Percentiles rank a stretch among this genome's conserved stretches.
Conservation (phyloP, 495 filamentous ascomycete species). For the Schizothecium vesticola region DNA sequence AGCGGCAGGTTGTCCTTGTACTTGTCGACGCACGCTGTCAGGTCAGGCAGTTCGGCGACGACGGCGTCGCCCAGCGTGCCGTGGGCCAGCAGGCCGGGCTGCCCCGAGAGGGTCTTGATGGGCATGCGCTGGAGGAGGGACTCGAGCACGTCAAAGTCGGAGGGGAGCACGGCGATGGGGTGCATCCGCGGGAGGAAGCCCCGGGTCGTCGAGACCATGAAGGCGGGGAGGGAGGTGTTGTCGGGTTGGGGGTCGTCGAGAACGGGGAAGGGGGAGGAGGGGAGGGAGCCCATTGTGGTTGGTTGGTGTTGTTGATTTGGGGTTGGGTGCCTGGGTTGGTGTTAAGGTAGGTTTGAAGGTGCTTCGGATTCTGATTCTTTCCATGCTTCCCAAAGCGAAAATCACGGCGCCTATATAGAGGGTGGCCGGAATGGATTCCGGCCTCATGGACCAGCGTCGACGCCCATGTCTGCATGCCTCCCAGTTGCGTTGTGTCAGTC, state of each 20-base stretch:
- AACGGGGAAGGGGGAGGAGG: conserved; percentile 32
- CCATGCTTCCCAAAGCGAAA: conserved; percentile 26
- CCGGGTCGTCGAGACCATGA: conserved; percentile 79
- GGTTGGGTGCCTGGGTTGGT: neutral
- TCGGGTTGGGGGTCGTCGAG: conserved; percentile 36
- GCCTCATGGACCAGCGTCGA: conserved; percentile 33
- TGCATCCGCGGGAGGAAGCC: conserved; percentile 71
- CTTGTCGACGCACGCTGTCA: conserved; percentile 64
- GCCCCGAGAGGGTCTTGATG: conserved; percentile 60
- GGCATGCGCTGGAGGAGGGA: conserved; percentile 69
- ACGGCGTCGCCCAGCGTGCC: conserved; percentile 67
- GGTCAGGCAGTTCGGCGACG: conserved; percentile 61
- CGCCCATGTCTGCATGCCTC: neutral
- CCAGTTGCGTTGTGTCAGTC: neutral
- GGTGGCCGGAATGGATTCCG: conserved; percentile 61
- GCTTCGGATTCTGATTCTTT: conserved; percentile 15
- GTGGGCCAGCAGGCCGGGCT: conserved; percentile 69
- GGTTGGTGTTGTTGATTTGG: conserved; percentile 8
- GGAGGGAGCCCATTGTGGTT: conserved; percentile 34
- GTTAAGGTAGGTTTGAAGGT: neutral
- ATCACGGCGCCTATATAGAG: conserved; percentile 46
- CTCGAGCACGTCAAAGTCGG: conserved; percentile 63
- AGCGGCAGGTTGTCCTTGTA: conserved; percentile 63
- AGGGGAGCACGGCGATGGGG: conserved; percentile 55
- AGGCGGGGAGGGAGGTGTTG: conserved; percentile 59